Evolutionary conservation across 768 basidiomycete species (phyloP).

Genomic region (Termitomyces sp.): DNA sequence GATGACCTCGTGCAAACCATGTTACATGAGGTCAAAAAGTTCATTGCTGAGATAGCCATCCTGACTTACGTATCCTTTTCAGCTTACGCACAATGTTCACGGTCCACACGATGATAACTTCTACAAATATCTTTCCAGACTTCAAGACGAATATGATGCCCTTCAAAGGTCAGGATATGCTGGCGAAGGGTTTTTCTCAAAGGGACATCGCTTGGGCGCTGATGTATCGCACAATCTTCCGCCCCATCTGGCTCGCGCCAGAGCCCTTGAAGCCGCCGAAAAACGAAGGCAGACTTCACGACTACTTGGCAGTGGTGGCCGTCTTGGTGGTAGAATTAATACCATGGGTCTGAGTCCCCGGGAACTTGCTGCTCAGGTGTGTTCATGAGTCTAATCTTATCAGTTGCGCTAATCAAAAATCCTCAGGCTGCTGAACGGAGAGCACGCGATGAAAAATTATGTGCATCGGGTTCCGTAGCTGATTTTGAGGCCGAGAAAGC

Average conservation of each 20-base stretch:
- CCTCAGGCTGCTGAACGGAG: conserved; percentile 83
- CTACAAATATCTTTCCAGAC: conserved; percentile 61
- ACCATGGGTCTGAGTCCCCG: conserved; percentile 47
- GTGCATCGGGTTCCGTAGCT: conserved; percentile 55
- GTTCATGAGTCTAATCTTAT: not conserved
- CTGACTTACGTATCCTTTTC: not conserved
- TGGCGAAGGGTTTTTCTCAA: conserved; percentile 85
- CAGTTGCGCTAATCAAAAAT: not conserved
- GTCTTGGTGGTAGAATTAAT: conserved; percentile 43
- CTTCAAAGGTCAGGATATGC: conserved; percentile 77
- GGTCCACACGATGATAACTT: conserved; percentile 87
- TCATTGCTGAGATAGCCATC: not conserved
- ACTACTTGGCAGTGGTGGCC: conserved; percentile 47
- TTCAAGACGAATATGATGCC: conserved; percentile 83
- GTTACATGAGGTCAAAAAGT: conserved; percentile 73
- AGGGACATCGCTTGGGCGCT: conserved; percentile 66
- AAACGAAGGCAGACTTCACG: conserved; percentile 45
- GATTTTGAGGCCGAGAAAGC: conserved; percentile 65
- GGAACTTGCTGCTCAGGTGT: conserved; percentile 67
- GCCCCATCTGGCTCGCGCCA: conserved; percentile 54
- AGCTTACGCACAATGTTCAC: conserved; percentile 88
- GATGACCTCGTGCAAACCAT: conserved; percentile 76
- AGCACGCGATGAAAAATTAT: conserved; percentile 65
- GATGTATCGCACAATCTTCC: conserved; percentile 65
- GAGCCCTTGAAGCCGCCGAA: conserved; percentile 79